phyloP scores from a whole-genome alignment of 257 asterid species.

The Phtheirospermum japonicum region DNA sequence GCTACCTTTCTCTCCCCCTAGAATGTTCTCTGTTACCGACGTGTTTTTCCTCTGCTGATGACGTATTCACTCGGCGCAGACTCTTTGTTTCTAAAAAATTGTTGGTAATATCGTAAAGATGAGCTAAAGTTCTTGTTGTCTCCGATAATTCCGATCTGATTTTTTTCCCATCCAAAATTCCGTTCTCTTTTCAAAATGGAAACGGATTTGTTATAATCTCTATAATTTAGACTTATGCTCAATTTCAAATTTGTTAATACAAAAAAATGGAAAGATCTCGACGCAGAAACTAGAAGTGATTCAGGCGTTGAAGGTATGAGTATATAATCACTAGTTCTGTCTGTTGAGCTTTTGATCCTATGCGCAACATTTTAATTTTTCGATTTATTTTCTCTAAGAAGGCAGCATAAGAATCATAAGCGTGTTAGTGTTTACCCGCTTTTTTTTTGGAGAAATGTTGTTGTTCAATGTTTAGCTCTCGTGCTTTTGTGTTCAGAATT shows the following conservation, averaged over 20 bases:
- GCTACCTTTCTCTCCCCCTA: too few species aligned
- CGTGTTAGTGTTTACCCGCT: background rate
- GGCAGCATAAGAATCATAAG: background rate
- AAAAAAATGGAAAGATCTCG: conserved; percentile 57
- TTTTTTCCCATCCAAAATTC: conserved; percentile 15
- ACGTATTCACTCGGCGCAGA: too few species aligned
- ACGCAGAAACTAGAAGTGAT: conserved; percentile 53
- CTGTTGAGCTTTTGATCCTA: background rate
- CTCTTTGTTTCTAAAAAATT: too few species aligned
- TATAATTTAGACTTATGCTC: conserved; percentile 13
- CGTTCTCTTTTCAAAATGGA: background rate
- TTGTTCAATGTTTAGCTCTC: background rate
- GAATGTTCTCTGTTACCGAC: too few species aligned
- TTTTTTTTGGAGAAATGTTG: background rate
- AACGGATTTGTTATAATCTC: background rate
- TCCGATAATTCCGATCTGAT: conserved; percentile 26
- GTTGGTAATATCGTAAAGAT: too few species aligned
- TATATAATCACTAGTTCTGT: too few species aligned
- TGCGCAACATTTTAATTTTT: background rate
- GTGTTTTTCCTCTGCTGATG: too few species aligned
- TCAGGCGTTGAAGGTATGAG: conserved; percentile 51
- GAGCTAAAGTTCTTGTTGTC: conserved; percentile 23
- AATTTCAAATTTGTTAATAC: background rate
- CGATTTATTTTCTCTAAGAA: background rate
- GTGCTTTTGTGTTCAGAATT: background rate